These are phyloP conservation scores for Botrytis aclada DNA, from an alignment of 2,329 filamentous ascomycete genomes.

Conservation along the genomic window DNA sequence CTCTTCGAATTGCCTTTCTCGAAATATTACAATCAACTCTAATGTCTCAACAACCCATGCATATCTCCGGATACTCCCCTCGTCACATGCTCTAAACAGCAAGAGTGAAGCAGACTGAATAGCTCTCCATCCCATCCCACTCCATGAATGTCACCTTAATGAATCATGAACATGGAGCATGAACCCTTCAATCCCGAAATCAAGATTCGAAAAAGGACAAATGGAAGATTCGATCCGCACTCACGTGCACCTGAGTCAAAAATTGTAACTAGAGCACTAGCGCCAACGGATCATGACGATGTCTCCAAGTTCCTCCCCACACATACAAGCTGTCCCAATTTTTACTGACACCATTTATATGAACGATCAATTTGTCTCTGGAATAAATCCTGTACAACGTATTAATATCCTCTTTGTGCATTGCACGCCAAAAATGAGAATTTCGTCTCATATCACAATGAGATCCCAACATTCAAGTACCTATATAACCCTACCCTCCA, in stretches of 20 bases:
- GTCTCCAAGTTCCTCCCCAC: background rate
- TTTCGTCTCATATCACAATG: background rate
- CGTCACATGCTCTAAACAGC: background rate
- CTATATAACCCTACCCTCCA: background rate
- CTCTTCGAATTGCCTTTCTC: background rate
- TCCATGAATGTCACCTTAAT: background rate
- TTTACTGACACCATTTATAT: background rate
- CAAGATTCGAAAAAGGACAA: background rate
- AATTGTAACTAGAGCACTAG: background rate
- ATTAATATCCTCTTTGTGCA: background rate
- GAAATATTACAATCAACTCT: background rate
- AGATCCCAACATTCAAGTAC: background rate
- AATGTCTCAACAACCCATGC: background rate
- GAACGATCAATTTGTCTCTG: background rate
- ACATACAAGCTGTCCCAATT: too few species aligned
- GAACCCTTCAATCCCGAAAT: background rate
- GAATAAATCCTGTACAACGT: rapidly evolving
- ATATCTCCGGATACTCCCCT: background rate
- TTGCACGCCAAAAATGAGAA: background rate
- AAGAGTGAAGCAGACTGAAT: background rate
- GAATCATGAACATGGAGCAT: background rate
- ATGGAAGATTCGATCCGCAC: background rate
- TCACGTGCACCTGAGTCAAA: background rate
- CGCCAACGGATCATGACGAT: background rate
- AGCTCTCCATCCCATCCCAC: background rate